Base-by-base conservation (phyloP, 345 rosid species). In the Brassica nigra region DNA sequence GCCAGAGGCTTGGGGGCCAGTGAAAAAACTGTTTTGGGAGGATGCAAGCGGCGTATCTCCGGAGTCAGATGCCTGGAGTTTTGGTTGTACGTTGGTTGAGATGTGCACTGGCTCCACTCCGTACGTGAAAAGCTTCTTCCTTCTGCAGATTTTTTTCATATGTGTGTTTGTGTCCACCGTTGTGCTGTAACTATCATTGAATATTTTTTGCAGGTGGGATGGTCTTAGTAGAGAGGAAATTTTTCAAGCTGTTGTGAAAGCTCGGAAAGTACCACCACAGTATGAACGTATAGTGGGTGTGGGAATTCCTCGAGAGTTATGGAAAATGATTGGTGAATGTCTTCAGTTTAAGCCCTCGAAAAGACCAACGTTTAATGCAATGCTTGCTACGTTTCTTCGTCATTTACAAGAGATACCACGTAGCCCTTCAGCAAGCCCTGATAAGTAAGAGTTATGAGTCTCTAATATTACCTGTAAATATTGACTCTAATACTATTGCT, bases 321-420 rank as follows among this genome's bases (percentile, higher is more conserved):
- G 98, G 99, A 93, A 88, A 86, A 95, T 93, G 99, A 89, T 95
- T 81, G 99, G 99, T 14, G 99, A 95, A 67, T 95, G 99, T 80
- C 89, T 95, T 71, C 98, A 91, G 83, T 93, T 89, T 86, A 95
- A 93, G 84, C 94, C 97, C 3, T 83, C 94, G 0, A 95, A 85
- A 84, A 89, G 98, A 73, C 99, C 98, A 31, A 87, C 90, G 47
- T 95, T 95, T 80, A 89, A 85, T 87, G 89, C 96, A 75, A 93
- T 95, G 96, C 86, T 95, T 44, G 92, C 91, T 37, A 93, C 87
- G 76, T 95, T 95, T 81, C 89, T 95, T 71, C 96, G 90, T 36
- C 94, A 95, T 87, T 84, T 95, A 86, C 98, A 91, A 84, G 94
- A 88, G 85, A 86, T 93, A 87, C 99, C 97, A 36, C 94, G 94